A percentile compares a stretch with the other conserved stretches of the same genome.
phyloP scores from a whole-genome alignment of 2,329 filamentous ascomycete genomes.

The Berkeleyomyces basicola region DNA sequence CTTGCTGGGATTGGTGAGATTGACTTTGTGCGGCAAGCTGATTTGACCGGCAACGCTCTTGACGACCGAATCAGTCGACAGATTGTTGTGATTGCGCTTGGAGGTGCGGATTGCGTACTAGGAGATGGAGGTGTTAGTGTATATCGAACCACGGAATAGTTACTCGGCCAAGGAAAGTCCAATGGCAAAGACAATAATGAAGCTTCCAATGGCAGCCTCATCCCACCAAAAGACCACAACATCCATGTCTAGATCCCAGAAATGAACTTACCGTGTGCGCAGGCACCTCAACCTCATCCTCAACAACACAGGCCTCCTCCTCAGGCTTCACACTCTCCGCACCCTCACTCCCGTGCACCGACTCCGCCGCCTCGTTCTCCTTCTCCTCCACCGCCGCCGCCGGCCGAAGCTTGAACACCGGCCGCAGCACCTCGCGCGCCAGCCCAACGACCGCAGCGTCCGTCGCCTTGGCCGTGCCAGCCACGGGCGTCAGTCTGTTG shows the following conservation, averaged over 20 bases:
- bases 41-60: conserved; percentile 51
- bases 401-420: conserved; percentile 39
- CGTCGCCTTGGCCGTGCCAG: conserved; percentile 44
- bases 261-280: conserved; percentile 27
- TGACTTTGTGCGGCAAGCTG: conserved; percentile 53
- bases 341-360: background rate
- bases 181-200: background rate
- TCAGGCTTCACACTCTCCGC: background rate
- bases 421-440: conserved; percentile 42
- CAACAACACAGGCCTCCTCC: background rate
- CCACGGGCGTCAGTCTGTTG: conserved; percentile 39
- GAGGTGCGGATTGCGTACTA: conserved; percentile 77
- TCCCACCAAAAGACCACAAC: too few relatives aligned
- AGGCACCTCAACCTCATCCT: conserved; percentile 12
- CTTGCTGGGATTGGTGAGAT: conserved; percentile 61
- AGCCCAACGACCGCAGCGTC: conserved; percentile 51
- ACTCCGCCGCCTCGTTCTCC: background rate
- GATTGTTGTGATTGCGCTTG: conserved; percentile 52
- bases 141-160: background rate
- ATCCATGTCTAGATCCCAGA: background rate
- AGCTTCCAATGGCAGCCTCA: background rate
- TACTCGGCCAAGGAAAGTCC: background rate
- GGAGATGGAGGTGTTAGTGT: background rate
- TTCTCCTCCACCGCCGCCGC: conserved; percentile 1
- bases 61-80: conserved; percentile 55